These are phyloP conservation scores for Cladosporium sp. DNA, from an alignment of 2,329 filamentous ascomycete species.

Conservation along the genomic window DNA sequence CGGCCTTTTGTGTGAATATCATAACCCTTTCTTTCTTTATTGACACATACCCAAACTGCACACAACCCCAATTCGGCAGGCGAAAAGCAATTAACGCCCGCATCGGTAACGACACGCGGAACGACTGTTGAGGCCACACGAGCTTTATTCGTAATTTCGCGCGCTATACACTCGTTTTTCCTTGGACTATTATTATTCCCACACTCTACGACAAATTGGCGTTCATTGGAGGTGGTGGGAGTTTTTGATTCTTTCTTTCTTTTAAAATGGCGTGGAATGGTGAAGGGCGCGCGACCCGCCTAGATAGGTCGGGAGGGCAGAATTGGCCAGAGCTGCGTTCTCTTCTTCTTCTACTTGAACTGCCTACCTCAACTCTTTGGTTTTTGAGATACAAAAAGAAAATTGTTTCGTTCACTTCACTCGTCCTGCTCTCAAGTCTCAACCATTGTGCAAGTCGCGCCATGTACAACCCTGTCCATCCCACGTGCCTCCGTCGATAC, in stretches of 20 bases:
- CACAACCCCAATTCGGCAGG: slow-evolving; percentile 1
- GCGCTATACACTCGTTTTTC: neutral
- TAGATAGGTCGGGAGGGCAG: neutral
- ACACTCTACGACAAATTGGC: neutral
- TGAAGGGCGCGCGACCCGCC: neutral
- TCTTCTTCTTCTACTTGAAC: neutral
- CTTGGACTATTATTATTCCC: neutral
- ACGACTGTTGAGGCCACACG: slow-evolving; percentile 5
- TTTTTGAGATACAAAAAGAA: neutral
- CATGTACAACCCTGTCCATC: neutral
- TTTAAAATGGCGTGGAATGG: neutral
- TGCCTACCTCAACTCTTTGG: neutral
- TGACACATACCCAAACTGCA: slow-evolving; percentile 1
- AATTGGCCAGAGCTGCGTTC: neutral
- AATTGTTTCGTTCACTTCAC: neutral
- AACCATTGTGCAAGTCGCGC: neutral
- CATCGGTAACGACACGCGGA: slow-evolving; percentile 9
- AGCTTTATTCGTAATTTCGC: neutral
- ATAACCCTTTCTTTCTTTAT: slow-evolving; percentile 15
- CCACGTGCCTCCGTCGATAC: neutral
- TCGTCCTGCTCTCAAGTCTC: no score
- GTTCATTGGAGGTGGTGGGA: neutral
- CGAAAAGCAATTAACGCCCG: neutral
- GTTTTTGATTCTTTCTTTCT: neutral
- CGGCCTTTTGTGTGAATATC: slow-evolving; percentile 4